Conservation (phyloP, 306 rosid genomes). For the Carpinus fangiana region DNA sequence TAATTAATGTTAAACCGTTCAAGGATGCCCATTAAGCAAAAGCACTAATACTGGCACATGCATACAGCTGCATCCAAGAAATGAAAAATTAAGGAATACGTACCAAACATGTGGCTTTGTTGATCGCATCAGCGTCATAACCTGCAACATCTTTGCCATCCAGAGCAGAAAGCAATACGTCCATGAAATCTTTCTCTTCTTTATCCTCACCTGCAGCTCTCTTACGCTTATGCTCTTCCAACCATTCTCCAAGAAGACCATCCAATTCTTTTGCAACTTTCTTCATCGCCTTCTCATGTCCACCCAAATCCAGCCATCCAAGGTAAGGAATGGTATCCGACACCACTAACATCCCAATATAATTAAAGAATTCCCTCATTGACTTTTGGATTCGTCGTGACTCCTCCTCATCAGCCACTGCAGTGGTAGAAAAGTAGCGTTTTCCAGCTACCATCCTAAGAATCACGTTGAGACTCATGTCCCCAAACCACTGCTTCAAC, state of each 20-base stretch:
- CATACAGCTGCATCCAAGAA: no score
- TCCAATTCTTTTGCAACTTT: slow-evolving; percentile 32
- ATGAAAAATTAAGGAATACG: not conserved
- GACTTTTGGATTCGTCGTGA: slow-evolving; percentile 1
- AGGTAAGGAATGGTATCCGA: slow-evolving; percentile 48
- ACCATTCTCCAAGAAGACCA: slow-evolving; percentile 15
- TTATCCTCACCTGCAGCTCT: not conserved
- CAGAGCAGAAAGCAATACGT: slow-evolving; percentile 24
- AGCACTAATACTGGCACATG: no score
- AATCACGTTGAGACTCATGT: slow-evolving; percentile 33
- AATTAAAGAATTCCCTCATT: slow-evolving; percentile 11
- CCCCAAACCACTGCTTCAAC: slow-evolving; percentile 45
- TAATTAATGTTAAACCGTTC: no score
- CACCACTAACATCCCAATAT: slow-evolving; percentile 24
- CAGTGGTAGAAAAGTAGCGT: slow-evolving; percentile 17
- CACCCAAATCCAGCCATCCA: slow-evolving; percentile 42
- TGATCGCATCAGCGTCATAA: slow-evolving; percentile 38
- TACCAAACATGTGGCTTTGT: slow-evolving; percentile 58
- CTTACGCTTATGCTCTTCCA: slow-evolving; percentile 43
- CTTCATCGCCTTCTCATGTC: slow-evolving; percentile 44
- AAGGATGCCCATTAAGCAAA: no score
- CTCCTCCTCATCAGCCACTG: not conserved
- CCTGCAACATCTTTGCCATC: slow-evolving; percentile 17
- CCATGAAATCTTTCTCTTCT: slow-evolving; percentile 41
- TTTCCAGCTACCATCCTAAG: slow-evolving; percentile 37